Percentiles rank a stretch among this genome's conserved stretches.
phyloP scores from a whole-genome alignment of 306 rosid genomes.

The Arachis stenosperma region DNA sequence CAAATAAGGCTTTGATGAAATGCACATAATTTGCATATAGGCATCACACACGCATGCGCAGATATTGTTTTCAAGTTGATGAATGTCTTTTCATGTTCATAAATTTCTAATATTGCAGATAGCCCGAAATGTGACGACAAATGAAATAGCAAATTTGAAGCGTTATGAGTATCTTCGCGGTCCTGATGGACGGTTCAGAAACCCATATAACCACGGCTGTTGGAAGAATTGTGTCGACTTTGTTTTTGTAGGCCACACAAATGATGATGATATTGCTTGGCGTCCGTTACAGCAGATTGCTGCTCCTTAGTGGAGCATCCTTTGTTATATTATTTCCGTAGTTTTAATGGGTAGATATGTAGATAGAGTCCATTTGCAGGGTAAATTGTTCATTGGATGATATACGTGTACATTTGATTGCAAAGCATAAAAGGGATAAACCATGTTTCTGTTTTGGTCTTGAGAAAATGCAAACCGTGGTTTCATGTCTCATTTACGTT shows the following conservation, averaged over 20 bases:
- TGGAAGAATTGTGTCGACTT: slow-evolving; percentile 82
- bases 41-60: slow-evolving; percentile 15
- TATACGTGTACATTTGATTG: slow-evolving; percentile 44
- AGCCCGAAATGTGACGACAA: slow-evolving; percentile 90
- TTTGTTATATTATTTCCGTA: slow-evolving; percentile 34
- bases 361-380: slow-evolving; percentile 36
- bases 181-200: slow-evolving; percentile 79
- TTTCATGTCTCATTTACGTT: background rate
- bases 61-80: background rate
- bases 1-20: slow-evolving; percentile 28
- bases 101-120: slow-evolving; percentile 55
- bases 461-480: slow-evolving; percentile 21
- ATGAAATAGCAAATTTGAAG: slow-evolving; percentile 71
- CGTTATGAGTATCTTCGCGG: slow-evolving; percentile 87
- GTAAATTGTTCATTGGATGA: slow-evolving; percentile 34
- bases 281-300: slow-evolving; percentile 72
- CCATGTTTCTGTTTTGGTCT: slow-evolving; percentile 7
- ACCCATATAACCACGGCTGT: slow-evolving; percentile 84
- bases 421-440: slow-evolving; percentile 40
- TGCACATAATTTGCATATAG: background rate
- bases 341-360: slow-evolving; percentile 23
- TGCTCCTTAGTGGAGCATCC: slow-evolving; percentile 29
- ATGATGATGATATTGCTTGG: slow-evolving; percentile 76
- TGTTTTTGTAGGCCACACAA: slow-evolving; percentile 65
- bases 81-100: slow-evolving; percentile 28